phyloP scores from a whole-genome alignment of 139 green algal genomes.

The Picochlorum sp. region DNA sequence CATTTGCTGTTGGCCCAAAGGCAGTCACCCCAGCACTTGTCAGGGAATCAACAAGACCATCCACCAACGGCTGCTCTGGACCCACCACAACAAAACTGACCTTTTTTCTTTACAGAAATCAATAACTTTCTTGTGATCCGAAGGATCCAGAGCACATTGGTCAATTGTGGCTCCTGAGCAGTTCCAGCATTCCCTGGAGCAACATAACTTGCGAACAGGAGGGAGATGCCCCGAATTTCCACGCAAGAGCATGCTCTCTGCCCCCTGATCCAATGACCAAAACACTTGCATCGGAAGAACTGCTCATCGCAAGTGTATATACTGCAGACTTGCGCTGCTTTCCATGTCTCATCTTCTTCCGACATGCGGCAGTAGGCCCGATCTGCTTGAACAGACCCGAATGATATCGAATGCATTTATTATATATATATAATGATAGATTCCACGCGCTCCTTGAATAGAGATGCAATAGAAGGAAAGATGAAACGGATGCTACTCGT shows the following conservation, averaged over 20 bases:
- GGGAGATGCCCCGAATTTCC: constrained; percentile 70
- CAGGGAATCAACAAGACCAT: constrained; percentile 81
- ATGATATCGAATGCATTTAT: too few relatives aligned
- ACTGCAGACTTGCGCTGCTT: neutral
- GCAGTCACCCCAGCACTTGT: constrained; percentile 53
- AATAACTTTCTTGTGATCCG: constrained; percentile 49
- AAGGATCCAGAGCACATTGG: constrained; percentile 42
- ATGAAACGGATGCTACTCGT: too few relatives aligned
- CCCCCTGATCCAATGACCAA: constrained; percentile 78
- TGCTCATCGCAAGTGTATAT: neutral
- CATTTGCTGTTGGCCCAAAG: constrained; percentile 77
- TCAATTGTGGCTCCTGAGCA: constrained; percentile 42
- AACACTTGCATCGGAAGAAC: constrained; percentile 46
- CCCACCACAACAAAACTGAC: constrained; percentile 80
- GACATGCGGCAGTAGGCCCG: neutral
- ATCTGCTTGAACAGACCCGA: too few relatives aligned
- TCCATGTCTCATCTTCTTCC: constrained; percentile 3
- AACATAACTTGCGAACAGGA: constrained; percentile 53
- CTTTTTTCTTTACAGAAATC: constrained; percentile 61
- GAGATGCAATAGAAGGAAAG: too few relatives aligned
- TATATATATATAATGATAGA: too few relatives aligned
- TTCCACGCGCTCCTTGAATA: too few relatives aligned
- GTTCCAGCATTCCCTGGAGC: constrained; percentile 84
- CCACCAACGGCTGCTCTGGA: constrained; percentile 87
- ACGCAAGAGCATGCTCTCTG: constrained; percentile 82